These are phyloP conservation scores for Neurospora sp. DNA, from an alignment of 495 filamentous ascomycete species.

Conservation along the genomic window DNA sequence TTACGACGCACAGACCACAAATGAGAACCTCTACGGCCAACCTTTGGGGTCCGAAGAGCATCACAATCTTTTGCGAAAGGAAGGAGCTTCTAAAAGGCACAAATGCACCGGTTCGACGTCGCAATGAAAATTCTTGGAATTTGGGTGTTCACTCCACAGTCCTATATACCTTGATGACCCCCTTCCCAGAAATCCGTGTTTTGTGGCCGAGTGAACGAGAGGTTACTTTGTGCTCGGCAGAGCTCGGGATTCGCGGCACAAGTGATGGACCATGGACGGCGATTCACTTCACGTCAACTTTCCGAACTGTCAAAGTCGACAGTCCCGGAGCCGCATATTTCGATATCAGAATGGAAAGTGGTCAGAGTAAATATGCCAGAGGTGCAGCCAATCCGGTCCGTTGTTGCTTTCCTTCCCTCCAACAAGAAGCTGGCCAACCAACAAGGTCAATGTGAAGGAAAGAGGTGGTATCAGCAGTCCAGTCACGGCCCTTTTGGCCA, in stretches of 20 bases:
- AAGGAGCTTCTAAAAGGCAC: neutral
- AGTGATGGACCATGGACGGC: neutral
- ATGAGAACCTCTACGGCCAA: neutral
- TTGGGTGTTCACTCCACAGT: neutral
- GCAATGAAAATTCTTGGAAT: neutral
- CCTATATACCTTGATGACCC: neutral
- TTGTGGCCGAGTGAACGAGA: neutral
- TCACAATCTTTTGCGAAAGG: neutral
- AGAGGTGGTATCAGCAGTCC: neutral
- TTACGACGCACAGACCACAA: neutral
- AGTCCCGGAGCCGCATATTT: neutral
- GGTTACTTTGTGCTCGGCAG: neutral
- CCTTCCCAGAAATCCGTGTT: neutral
- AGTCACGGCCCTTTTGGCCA: neutral
- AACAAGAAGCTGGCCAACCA: neutral
- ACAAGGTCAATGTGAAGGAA: neutral
- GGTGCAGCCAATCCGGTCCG: neutral
- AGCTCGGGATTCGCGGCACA: neutral
- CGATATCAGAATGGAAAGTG: neutral
- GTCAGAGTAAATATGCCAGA: neutral
- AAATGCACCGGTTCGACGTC: neutral
- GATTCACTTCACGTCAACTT: neutral
- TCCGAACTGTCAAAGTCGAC: too few relatives aligned
- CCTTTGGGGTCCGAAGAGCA: neutral
- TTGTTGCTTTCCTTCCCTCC: neutral